Evolutionary conservation across 768 basidiomycete species (phyloP), one percentile per base, ranked within the genome.

Genomic region (Calocybe gangraenosa): DNA sequence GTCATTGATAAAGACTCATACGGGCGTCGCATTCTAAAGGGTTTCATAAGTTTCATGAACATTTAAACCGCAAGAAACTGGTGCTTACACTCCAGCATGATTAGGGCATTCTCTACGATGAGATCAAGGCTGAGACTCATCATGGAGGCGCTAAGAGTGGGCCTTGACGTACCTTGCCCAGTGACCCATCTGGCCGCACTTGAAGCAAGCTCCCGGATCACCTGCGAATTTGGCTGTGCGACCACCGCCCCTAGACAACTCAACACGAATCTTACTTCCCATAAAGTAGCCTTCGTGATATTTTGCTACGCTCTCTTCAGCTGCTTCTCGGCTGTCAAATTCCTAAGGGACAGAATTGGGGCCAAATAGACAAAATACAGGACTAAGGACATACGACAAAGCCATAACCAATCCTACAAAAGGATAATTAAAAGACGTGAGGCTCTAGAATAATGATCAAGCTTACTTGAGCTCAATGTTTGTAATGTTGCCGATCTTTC

Each of bases 241-340:
- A 13, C 88, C 86, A 41, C 89, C 88, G 22, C 88, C 87, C 61
- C 84, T 88, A 23, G 91, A 92, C 11, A 84, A 67, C 58, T 92
- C 91, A 8, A 92, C 91, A 9, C 87, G 82, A 45, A 93, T 91
- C 70, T 88, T 91, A 63, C 90, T 91, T 34, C 91, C 90, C 88
- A 93, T 89, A 62, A 93, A 93, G 50, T 73, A 84, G 1, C 90
- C 89, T 69, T 92, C 89, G 51, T 93, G 78, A 56, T 92, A 93
- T 60, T 91, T 91, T 3, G 82, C 78, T 4, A 92, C 87, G 48
- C 88, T 89, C 62, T 88, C 84, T 60, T 92, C 88, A 1, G 90
- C 90, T 32, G 90, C 85, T 54, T 85, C 82, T 37, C 78, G 76
- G 40, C 47, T 83, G 23, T 90, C 88, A 53, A 92, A 92, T 79